Percentiles rank a stretch among this genome's conserved stretches.
phyloP scores from a whole-genome alignment of 1,284 basidiomycete species.

The Apiotrichum brassicae region DNA sequence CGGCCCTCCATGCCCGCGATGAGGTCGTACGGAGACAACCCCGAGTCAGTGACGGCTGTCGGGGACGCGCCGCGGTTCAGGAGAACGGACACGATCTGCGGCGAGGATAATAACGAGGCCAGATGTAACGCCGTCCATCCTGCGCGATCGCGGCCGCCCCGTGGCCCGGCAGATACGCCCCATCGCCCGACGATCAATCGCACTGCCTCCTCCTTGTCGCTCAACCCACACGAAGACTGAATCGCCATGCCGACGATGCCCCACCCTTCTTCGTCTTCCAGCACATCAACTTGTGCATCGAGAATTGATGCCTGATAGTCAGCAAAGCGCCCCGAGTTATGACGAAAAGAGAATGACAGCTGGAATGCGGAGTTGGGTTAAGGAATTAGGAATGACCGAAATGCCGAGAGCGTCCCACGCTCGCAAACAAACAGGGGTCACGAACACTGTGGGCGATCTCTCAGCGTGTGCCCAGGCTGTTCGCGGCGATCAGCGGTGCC shows the following conservation, averaged over 20 bases:
- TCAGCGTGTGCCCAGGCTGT: too few relatives aligned
- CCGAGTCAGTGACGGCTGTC: conserved; percentile 63
- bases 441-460: too few relatives aligned
- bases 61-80: conserved; percentile 86
- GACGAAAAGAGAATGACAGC: too few relatives aligned
- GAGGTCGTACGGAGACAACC: conserved; percentile 76
- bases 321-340: too few relatives aligned
- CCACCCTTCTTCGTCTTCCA: conserved; percentile 74
- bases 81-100: conserved; percentile 83
- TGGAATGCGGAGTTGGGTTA: too few relatives aligned
- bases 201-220: conserved; percentile 80
- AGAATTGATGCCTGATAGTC: conserved; percentile 31
- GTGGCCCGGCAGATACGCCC: conserved; percentile 46
- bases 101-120: conserved; percentile 78
- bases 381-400: too few relatives aligned
- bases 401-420: too few relatives aligned
- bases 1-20: conserved; percentile 71
- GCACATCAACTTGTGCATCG: conserved; percentile 22
- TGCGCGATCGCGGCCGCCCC: conserved; percentile 50
- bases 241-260: conserved; percentile 72
- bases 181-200: conserved; percentile 71
- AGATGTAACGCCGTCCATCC: conserved; percentile 97
- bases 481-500: too few relatives aligned
- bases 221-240: conserved; percentile 63
- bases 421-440: too few relatives aligned